Conservation (phyloP, 2,329 filamentous ascomycete species). For the Phyllachora maydis region DNA sequence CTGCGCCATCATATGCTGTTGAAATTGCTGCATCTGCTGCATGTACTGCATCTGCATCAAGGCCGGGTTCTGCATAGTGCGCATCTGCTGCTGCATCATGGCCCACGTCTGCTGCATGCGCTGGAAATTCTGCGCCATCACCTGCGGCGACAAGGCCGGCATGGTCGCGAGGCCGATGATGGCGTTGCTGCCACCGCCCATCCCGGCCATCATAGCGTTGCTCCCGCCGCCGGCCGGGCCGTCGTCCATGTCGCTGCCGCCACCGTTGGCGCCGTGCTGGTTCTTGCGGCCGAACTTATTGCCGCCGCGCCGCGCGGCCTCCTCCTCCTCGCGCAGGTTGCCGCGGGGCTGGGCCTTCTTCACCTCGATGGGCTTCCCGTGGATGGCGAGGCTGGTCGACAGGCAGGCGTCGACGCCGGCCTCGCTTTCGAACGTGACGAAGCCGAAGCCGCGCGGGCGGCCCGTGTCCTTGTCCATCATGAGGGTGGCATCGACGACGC, state of each 20-base stretch:
- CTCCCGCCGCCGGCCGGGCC: too few relatives aligned
- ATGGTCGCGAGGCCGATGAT: constrained; percentile 45
- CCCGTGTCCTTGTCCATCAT: constrained; percentile 99
- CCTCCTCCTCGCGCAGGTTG: constrained; percentile 82
- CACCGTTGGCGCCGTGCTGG: constrained; percentile 6
- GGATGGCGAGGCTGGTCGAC: constrained; percentile 67
- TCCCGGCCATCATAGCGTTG: constrained; percentile 11
- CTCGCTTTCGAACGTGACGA: constrained; percentile 95
- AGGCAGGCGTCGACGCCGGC: constrained; percentile 85
- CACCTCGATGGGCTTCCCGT: constrained; percentile 91
- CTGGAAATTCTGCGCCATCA: constrained; percentile 98
- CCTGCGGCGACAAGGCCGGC: constrained; percentile 83
- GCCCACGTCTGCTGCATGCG: constrained; percentile 95
- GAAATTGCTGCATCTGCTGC: constrained; percentile 14
- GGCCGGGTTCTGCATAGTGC: constrained; percentile 67
- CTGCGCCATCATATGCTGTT: constrained; percentile 21
- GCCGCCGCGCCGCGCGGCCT: constrained; percentile 36
- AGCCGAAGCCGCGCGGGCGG: constrained; percentile 88
- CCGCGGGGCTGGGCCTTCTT: constrained; percentile 94
- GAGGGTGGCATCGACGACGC: constrained; percentile 88
- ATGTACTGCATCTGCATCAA: constrained; percentile 53
- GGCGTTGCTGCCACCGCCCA: constrained; percentile 12
- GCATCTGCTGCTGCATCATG: constrained; percentile 88
- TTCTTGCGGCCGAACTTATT: constrained; percentile 27
- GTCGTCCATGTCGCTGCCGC: constrained; percentile 15